These are phyloP conservation scores for Monilinia fructigena DNA, from an alignment of 2,329 filamentous ascomycete species.

Conservation along the genomic window DNA sequence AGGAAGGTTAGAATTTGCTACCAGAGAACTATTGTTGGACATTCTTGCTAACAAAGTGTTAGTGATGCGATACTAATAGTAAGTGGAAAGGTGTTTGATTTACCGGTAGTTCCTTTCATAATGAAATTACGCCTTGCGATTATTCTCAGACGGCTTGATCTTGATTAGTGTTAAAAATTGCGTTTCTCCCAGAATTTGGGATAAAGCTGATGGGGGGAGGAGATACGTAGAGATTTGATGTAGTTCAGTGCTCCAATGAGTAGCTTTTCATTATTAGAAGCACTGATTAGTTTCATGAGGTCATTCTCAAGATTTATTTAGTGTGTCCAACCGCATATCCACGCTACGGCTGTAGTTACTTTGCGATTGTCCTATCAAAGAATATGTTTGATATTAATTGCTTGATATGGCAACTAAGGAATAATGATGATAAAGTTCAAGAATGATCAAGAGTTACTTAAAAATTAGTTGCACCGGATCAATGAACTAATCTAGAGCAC, in stretches of 20 bases:
- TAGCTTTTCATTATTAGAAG: neutral
- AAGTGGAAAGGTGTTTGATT: neutral
- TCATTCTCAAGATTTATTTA: neutral
- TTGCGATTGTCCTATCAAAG: neutral
- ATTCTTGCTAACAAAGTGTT: neutral
- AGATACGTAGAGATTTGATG: neutral
- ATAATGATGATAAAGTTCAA: neutral
- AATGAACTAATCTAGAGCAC: neutral
- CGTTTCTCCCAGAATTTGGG: neutral
- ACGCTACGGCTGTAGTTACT: neutral
- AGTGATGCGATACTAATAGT: neutral
- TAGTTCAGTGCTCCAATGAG: neutral
- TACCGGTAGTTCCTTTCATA: neutral
- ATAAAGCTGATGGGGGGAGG: too few species aligned
- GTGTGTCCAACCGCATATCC: neutral
- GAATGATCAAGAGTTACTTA: too few species aligned
- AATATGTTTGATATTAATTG: too few species aligned
- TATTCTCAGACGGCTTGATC: neutral
- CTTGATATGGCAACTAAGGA: fast-evolving
- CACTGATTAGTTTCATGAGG: neutral
- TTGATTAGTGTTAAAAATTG: neutral
- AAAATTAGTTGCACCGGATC: neutral
- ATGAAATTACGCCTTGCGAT: neutral
- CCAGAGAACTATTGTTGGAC: neutral
- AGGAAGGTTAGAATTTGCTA: neutral